A percentile compares a stretch with the other conserved stretches of the same genome.
Evolutionary conservation across 768 basidiomycete genomes (phyloP).

Genomic region (Rhodocollybia butyracea): DNA sequence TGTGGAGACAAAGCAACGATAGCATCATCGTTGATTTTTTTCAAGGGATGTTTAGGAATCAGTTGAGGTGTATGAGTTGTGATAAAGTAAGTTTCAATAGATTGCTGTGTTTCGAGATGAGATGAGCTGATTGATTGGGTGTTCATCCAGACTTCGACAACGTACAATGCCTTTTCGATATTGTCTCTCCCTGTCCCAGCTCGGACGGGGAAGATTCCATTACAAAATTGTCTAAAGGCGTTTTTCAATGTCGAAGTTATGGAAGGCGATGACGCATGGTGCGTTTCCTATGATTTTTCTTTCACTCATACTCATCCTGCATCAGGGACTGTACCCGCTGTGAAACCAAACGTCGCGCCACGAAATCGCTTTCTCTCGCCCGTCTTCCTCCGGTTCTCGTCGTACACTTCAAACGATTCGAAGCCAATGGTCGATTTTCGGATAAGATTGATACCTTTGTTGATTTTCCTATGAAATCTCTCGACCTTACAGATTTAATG

Average conservation of each 20-base stretch:
- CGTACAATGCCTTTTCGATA: conserved; percentile 96
- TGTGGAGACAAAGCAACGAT: conserved; percentile 88
- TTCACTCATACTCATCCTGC: background rate
- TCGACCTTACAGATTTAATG: conserved; percentile 78
- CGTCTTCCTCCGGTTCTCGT: conserved; percentile 91
- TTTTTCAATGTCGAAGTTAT: conserved; percentile 90
- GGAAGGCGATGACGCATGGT: conserved; percentile 95
- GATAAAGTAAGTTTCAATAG: conserved; percentile 71
- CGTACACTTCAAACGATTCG: conserved; percentile 92
- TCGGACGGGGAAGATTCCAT: conserved; percentile 57
- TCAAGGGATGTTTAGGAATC: conserved; percentile 94
- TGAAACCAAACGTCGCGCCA: conserved; percentile 82
- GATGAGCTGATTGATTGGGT: background rate
- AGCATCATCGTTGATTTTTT: conserved; percentile 95
- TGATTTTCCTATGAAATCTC: conserved; percentile 71
- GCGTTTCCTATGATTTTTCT: conserved; percentile 18
- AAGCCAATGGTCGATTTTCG: conserved; percentile 85
- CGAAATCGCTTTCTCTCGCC: conserved; percentile 85
- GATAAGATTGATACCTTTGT: conserved; percentile 96
- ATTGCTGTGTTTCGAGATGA: background rate
- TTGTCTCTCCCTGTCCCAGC: conserved; percentile 86
- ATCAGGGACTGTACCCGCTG: conserved; percentile 92
- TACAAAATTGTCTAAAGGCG: conserved; percentile 81
- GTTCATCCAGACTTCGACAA: conserved; percentile 88
- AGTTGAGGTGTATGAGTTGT: conserved; percentile 87